These are phyloP conservation scores for Fusarium anguioides DNA, from an alignment of 2,329 filamentous ascomycete species.

Conservation along the genomic window DNA sequence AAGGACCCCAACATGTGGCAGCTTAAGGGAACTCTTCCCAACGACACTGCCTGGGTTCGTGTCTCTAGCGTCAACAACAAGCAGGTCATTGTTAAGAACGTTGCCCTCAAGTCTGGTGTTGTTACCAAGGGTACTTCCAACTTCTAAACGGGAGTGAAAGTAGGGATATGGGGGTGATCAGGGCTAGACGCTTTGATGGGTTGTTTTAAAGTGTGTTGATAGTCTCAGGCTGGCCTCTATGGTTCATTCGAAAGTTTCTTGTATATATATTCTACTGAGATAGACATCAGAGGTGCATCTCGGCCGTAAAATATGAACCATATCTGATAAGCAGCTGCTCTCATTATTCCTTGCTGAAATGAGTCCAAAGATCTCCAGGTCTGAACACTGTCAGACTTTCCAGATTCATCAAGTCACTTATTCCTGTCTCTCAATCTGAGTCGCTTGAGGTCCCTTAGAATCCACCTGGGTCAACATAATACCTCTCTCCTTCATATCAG, in stretches of 20 bases:
- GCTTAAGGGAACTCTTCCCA: constrained; percentile 15
- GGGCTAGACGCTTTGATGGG: not conserved
- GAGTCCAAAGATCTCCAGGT: no score
- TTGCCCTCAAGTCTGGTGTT: constrained; percentile 10
- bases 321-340: not conserved
- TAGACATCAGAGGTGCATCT: not conserved
- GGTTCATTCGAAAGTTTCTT: constrained; percentile 12
- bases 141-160: not conserved
- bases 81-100: constrained; percentile 16
- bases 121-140: constrained; percentile 18
- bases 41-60: constrained; percentile 13
- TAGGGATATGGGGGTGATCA: not conserved
- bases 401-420: accelerated
- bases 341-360: no score
- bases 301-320: not conserved
- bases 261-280: constrained; percentile 9
- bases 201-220: not conserved
- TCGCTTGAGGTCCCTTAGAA: not conserved
- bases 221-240: not conserved
- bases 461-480: not conserved
- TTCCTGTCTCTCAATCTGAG: not conserved
- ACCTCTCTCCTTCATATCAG: constrained; percentile 18
- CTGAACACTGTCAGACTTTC: no score
- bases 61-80: constrained; percentile 23
- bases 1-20: constrained; percentile 18